Evolutionary conservation across 371 early-diverging fungal genomes (phyloP), one percentile per base, ranked within the genome.

Genomic region (Rhizopus stolonifer): DNA sequence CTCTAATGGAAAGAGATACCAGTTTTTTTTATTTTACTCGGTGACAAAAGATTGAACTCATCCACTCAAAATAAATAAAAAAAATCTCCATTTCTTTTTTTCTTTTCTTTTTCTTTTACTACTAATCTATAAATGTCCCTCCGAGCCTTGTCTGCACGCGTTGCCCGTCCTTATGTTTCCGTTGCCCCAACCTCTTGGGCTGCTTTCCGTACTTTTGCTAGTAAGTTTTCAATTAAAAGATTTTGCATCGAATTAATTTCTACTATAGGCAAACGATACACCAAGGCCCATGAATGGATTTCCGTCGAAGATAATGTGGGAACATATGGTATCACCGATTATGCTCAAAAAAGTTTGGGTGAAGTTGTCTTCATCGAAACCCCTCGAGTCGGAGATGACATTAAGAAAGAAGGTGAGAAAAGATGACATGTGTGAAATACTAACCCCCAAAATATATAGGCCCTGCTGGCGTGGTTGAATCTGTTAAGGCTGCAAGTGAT

Each of bases 401-500:
- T 92, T 15, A 74, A 70, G 9, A 57, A 71, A 61, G 75, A 77
- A 40, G 88, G 91, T 90, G 71, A 60, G 67, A 25, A 14, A 33
- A 15, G 25, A 13, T 4, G 38, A 49, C 13, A 13, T 21, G 42
- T 23, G 8, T 2, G 15, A 19, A 42, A 19, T 4, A 40, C 19
- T 19, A 14, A 26, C 5, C 17, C 4, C 26, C 1, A 5, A 23
- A 26, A 19, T 19, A 52, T 6, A 38, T 69, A 88, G 92, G 82
- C 21, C 65, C 68, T 64, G 79, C 94, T 31, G 93, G 91, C 54
- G 88, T 90, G 25, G 92, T 98, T 52, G 98, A 98, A 74, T 89
- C 90, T 38, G 98, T 98, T 62, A 98, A 98, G 84, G 96, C 96
- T 55, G 94, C 93, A 40, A 83, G 84, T 61, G 97, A 98, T 58